Evolutionary conservation across 495 filamentous ascomycete species (phyloP), one percentile per base, ranked within the genome.

Genomic region (Letharia columbiana): DNA sequence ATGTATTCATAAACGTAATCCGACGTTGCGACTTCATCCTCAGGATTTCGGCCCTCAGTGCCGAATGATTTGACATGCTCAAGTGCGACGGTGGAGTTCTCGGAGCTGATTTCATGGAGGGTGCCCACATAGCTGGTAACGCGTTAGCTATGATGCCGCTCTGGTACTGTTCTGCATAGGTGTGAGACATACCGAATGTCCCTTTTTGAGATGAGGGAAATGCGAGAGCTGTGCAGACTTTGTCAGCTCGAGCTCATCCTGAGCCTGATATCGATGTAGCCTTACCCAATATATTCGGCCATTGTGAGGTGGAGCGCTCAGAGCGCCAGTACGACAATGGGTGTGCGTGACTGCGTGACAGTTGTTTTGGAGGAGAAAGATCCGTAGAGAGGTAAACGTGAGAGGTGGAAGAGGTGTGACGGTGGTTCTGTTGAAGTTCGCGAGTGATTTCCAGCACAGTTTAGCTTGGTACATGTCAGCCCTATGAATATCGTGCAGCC

Each of bases 21-120:
- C 0, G 91, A 92, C 10, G 89, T 82, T 33, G 89, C 77, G 50
- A 96, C 87, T 77, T 96, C 91, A 47, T 94, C 89, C 10, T 84
- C 82, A 10, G 88, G 89, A 72, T 86, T 87, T 61, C 94, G 89
- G 50, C 91, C 91, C 80, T 99, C 94, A 18, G 93, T 96, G 66
- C 94, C 94, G 74, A 85, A 94, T 1, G 92, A 96, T 56, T 86
- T 83, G 73, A 99, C 94, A 80, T 94, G 89, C 73, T 99, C 92
- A 44, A 99, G 86, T 50, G 94, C 94, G 70, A 99, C 95, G 60
- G 95, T 98, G 59, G 91, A 92, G 65, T 88, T 88, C 75, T 96
- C 92, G 59, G 94, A 96, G 77, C 95, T 96, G 86, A 99, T 98
- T 76, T 97, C 91, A 79, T 96, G 91, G 42, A 99, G 84, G 56